Base-by-base conservation (phyloP, 768 basidiomycete species). In the Podaxis sp. region DNA sequence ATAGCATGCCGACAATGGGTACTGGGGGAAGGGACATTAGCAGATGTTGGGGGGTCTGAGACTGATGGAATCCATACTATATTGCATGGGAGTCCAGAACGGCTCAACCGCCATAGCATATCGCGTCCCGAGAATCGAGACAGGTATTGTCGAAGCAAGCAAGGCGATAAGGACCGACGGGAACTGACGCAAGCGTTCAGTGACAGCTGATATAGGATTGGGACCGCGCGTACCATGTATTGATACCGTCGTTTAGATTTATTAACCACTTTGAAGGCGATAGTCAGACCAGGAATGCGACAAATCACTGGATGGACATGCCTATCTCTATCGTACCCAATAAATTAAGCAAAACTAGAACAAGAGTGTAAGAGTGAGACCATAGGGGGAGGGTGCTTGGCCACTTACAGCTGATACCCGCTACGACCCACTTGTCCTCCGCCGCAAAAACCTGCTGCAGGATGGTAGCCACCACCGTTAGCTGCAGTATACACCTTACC, bases 21-120 rank as follows among this genome's bases (percentile, higher is more conserved):
- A 94, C 91, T 93, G 55, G 33, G 22, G 51, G 6, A 25, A 33
- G 29, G 40, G 47, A 27, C 19, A 55, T 67, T 5, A 61, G 54
- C 7, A 9, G 33, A 33, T 9, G 9, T 13, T 25, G 61, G 64
- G 15, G 24, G 17, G 43, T 27, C 17, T 19, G 53, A 29, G 24
- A 17, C 4, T 37, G 2, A 27, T 24, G 51, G 4, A 25, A n/a
- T 6, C 67, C 86, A 46, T 64, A 91, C 92, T 88, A 67, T 87
- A 94, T 69, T 93, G 89, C 40, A 86, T 85, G 0, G 94, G 92
- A 25, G 78, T 82, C 94, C 94, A 95, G 72, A 95, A 93, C 2
- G 91, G 91, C 0, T 82, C 71, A 13, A 88, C 78, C 0, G 81
- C 78, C 89, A 95, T 94, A 2, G 92, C 89, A 66, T 83, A 93